A percentile compares a stretch with the other conserved stretches of the same genome.
phyloP scores from a whole-genome alignment of 2,329 filamentous ascomycete genomes.

The Venturia asperata region DNA sequence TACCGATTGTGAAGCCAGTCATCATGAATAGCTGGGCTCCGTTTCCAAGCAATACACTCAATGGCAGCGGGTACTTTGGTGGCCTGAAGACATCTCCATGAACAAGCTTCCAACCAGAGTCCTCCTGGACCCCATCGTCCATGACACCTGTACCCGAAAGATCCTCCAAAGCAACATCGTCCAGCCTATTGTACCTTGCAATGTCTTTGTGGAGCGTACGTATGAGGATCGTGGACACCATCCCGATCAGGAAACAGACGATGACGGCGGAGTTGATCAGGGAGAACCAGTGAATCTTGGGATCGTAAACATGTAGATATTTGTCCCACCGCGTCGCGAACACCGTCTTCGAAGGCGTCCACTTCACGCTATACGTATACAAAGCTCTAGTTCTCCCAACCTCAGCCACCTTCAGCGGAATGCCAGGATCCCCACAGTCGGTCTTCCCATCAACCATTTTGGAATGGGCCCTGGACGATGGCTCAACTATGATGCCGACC shows the following conservation, averaged over 20 bases:
- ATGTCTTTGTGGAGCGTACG: constrained; percentile 91
- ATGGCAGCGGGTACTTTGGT: constrained; percentile 71
- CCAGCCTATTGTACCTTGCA: constrained; percentile 88
- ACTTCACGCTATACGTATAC: constrained; percentile 90
- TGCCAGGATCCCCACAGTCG: constrained; percentile 53
- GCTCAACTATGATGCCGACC: constrained; percentile 84
- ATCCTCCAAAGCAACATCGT: constrained; percentile 85
- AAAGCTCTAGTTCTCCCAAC: constrained; percentile 59
- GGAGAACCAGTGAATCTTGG: constrained; percentile 98
- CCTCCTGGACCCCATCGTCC: constrained; percentile 87
- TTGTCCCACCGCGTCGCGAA: constrained; percentile 99
- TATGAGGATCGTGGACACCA: constrained; percentile 86
- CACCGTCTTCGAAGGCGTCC: constrained; percentile 73
- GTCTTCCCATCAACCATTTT: constrained; percentile 46
- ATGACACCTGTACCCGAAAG: constrained; percentile 66
- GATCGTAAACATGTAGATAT: constrained; percentile 93
- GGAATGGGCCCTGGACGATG: constrained; percentile 60
- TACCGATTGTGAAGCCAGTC: constrained; percentile 81
- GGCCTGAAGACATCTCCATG: constrained; percentile 95
- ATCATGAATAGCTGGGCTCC: constrained; percentile 96
- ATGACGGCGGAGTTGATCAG: constrained; percentile 94
- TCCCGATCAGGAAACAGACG: constrained; percentile 82
- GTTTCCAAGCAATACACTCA: constrained; percentile 85
- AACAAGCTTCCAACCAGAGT: constrained; percentile 97
- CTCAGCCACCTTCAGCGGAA: constrained; percentile 58